Conservation (phyloP, 1,139 yeast species). For the Hyphopichia buzzinii region DNA sequence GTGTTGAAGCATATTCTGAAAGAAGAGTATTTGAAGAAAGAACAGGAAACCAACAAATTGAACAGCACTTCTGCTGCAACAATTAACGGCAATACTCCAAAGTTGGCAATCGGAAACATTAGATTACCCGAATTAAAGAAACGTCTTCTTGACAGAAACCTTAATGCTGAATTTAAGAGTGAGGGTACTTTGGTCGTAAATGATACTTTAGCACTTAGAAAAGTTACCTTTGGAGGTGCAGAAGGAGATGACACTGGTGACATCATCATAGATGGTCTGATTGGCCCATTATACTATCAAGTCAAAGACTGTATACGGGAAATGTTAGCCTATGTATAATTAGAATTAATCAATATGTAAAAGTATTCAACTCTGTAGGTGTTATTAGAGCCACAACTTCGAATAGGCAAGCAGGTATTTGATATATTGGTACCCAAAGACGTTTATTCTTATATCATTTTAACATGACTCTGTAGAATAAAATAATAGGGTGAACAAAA, state of each 20-base stretch:
- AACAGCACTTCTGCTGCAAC: constrained; percentile 5
- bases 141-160: constrained; percentile 54
- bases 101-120: constrained; percentile 84
- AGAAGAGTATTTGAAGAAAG: constrained; percentile 13
- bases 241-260: constrained; percentile 67
- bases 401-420: no score
- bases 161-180: constrained; percentile 84
- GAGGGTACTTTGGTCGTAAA: constrained; percentile 91
- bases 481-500: no score
- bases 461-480: no score
- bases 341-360: neutral
- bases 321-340: constrained; percentile 72
- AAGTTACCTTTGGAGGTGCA: constrained; percentile 48
- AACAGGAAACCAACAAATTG: constrained; percentile 8
- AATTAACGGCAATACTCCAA: constrained; percentile 24
- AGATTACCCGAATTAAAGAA: constrained; percentile 77
- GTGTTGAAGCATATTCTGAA: constrained; percentile 28
- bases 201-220: constrained; percentile 70
- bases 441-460: no score
- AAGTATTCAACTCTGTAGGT: no score
- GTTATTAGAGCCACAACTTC: no score
- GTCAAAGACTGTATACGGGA: constrained; percentile 75
- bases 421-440: neutral
- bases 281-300: constrained; percentile 72
- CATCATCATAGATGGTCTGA: constrained; percentile 78